These are phyloP conservation scores for Boletus coccyginus DNA, from an alignment of 768 basidiomycete species.

Conservation along the genomic window DNA sequence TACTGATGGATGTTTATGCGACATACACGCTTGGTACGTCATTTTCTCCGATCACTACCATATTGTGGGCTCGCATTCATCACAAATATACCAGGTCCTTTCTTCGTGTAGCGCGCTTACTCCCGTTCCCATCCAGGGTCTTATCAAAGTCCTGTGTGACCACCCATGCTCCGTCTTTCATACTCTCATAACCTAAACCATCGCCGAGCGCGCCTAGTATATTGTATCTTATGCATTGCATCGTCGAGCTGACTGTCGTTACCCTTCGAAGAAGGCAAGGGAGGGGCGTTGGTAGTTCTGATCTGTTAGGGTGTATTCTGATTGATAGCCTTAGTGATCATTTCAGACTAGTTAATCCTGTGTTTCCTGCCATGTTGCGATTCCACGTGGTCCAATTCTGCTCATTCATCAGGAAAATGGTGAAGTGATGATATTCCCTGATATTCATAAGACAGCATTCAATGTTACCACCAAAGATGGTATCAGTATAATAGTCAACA, in stretches of 20 bases:
- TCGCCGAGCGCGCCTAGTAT: conserved; percentile 12
- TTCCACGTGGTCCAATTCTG: background rate
- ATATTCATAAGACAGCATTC: too few relatives aligned
- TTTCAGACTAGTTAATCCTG: conserved; percentile 1
- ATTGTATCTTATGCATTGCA: conserved; percentile 7
- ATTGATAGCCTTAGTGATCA: background rate
- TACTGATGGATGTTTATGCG: background rate
- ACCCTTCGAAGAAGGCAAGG: background rate
- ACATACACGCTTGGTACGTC: conserved; percentile 10
- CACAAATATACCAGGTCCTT: background rate
- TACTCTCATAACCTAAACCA: conserved; percentile 6
- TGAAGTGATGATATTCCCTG: too few relatives aligned
- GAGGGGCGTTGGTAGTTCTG: background rate
- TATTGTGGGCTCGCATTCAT: conserved; percentile 1
- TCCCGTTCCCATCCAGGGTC: background rate
- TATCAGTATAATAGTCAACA: too few relatives aligned
- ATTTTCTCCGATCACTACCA: background rate
- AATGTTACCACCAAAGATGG: too few relatives aligned
- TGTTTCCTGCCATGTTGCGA: background rate
- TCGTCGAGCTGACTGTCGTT: background rate
- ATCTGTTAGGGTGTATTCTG: background rate
- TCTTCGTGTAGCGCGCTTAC: background rate
- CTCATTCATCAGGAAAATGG: background rate
- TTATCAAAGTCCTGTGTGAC: background rate
- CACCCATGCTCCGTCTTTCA: background rate